Percentiles rank a stretch among this genome's conserved stretches.
Evolutionary conservation across 78 protist species (phyloP).

Genomic region (Dictyostelium purpureum): DNA sequence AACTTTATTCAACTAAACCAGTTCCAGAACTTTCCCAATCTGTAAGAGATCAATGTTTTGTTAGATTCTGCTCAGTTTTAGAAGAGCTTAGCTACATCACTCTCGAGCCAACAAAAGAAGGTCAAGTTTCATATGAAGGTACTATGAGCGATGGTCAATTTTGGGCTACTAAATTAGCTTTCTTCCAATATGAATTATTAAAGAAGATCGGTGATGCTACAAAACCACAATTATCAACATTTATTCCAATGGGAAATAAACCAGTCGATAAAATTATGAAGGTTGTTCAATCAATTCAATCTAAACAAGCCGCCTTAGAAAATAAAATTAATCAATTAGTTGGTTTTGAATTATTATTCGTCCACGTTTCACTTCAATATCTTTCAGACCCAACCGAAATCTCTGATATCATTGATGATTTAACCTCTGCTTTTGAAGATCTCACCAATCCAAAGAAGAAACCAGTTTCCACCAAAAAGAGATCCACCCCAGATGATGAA

Average conservation of each 20-base stretch:
- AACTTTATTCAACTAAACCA: slow-evolving; percentile 9
- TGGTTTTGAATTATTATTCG: slow-evolving; percentile 59
- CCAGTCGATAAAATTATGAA: slow-evolving; percentile 36
- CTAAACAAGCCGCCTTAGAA: neutral
- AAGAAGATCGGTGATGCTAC: neutral
- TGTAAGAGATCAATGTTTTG: slow-evolving; percentile 12
- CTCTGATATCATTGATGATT: slow-evolving; percentile 64
- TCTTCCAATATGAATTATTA: slow-evolving; percentile 18
- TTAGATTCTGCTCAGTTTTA: slow-evolving; percentile 21
- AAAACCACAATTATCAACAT: slow-evolving; percentile 1
- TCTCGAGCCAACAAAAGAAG: neutral
- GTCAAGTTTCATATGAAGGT: neutral
- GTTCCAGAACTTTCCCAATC: neutral
- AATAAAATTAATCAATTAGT: neutral
- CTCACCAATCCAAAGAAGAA: slow-evolving; percentile 10
- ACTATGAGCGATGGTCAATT: slow-evolving; percentile 35
- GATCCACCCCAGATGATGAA: neutral
- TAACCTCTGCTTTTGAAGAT: slow-evolving; percentile 34
- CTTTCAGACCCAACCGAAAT: slow-evolving; percentile 42
- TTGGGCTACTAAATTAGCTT: slow-evolving; percentile 16
- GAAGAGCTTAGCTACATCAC: slow-evolving; percentile 18
- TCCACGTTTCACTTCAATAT: slow-evolving; percentile 51
- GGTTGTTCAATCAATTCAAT: neutral
- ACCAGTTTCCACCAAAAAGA: neutral
- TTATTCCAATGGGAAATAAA: slow-evolving; percentile 44